Base-by-base conservation (phyloP, 192 early-diverging fungal species). In the Linnemannia hyalina region DNA sequence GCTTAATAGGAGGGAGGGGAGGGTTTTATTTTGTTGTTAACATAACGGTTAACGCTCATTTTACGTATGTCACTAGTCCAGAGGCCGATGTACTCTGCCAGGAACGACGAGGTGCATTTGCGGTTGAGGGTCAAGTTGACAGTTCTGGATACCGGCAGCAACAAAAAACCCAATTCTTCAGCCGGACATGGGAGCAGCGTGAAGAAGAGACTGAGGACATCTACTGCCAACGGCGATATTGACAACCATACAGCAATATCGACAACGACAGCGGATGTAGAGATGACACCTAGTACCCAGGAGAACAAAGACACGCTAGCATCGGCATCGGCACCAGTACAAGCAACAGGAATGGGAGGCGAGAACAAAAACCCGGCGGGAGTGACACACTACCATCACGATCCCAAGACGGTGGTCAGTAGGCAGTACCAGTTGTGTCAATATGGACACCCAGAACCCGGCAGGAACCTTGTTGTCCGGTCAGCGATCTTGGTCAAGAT, bases 401-500 rank as follows among this genome's bases (percentile, higher is more conserved):
- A 73, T 26, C 36, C 73, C 32, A 75, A 76, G 32, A 80, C 57
- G n/a, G 44, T 80, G 0, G 78, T 86, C 46, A 78, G 65, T 16
- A 49, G 79, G n/a, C 84, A 86, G 46, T 74, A 81, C 35, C 84
- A 81, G 32, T 52, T 86, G 32, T 86, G 84, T 77, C 84, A 86
- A 49, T 86, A 78, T 60, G 84, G 84, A 2, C 84, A 86, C 26
- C 84, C 79, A 42, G 84, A 86, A 52, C 84, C 84, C 6, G 84
- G 84, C 35, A 77, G 80, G 41, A 86, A 73, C 32, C 68, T 86
- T 52, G 65, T 86, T 40, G 84, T 86, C 5, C 74, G 84, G 38
- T 86, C 84, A 0, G 84, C 80, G 16, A 86, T 86, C 72, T 16
- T 86, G 74, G 78, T 85, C 75, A 85, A 85, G 38, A 85, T 85